A percentile compares a stretch with the other conserved stretches of the same genome.
Evolutionary conservation across 345 rosid genomes (phyloP).

Genomic region (Citrus glauca): DNA sequence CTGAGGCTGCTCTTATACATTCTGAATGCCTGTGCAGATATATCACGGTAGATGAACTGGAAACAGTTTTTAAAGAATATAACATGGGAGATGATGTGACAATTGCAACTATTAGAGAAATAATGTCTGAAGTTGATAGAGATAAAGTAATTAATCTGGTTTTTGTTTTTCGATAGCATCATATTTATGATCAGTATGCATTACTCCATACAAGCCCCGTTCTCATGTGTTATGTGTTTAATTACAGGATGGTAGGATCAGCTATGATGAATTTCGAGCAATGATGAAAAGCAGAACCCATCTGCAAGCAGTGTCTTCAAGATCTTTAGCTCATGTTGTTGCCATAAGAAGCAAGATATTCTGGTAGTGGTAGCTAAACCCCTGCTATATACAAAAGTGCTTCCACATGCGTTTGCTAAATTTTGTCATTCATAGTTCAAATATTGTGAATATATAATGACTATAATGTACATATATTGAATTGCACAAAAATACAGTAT

Average conservation of each 20-base stretch:
- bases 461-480: too few relatives aligned
- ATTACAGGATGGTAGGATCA: background rate
- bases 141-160: background rate
- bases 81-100: conserved; percentile 70
- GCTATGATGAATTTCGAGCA: conserved; percentile 3
- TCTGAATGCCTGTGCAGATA: conserved; percentile 31
- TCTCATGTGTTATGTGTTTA: background rate
- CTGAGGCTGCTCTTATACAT: background rate
- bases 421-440: too few relatives aligned
- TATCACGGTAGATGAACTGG: conserved; percentile 82
- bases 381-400: background rate
- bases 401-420: too few relatives aligned
- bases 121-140: conserved; percentile 58
- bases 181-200: conserved; percentile 44
- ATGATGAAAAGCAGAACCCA: conserved; percentile 23
- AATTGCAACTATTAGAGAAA: conserved; percentile 51
- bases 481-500: too few relatives aligned
- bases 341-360: background rate
- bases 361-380: background rate
- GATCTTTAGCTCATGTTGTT: background rate
- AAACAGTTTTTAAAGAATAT: conserved; percentile 72
- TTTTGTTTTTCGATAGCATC: background rate
- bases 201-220: background rate
- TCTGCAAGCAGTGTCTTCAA: conserved; percentile 40
- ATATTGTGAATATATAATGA: too few relatives aligned